phyloP scores from a whole-genome alignment of 768 basidiomycete genomes.

The Mycena haematopus region DNA sequence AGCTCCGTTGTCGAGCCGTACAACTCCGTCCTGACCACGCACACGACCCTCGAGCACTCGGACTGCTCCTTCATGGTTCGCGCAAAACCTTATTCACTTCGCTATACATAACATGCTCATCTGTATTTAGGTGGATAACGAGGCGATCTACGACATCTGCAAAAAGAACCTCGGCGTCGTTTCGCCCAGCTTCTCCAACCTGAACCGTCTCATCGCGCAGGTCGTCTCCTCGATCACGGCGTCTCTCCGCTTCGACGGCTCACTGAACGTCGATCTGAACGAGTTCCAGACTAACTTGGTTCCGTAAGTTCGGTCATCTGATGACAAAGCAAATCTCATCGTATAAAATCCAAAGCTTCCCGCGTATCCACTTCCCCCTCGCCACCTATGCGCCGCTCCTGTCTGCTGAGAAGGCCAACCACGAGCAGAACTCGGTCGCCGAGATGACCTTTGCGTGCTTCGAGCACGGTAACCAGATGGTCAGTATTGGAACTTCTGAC shows the following conservation, averaged over 20 bases:
- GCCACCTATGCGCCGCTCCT: conserved; percentile 95
- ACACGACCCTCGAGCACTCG: conserved; percentile 99
- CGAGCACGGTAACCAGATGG: conserved; percentile 97
- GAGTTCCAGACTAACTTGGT: conserved; percentile 99
- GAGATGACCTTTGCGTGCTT: conserved; percentile 99
- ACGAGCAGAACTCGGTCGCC: conserved; percentile 96
- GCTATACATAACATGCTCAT: conserved; percentile 12
- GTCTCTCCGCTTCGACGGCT: conserved; percentile 96
- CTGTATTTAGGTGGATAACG: conserved; percentile 84
- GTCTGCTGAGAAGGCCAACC: conserved; percentile 93
- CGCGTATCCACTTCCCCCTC: conserved; percentile 97
- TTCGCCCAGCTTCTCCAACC: conserved; percentile 89
- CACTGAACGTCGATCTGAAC: conserved; percentile 95
- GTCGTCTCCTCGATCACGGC: conserved; percentile 98
- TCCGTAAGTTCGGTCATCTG: conserved; percentile 64
- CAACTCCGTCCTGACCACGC: conserved; percentile 97
- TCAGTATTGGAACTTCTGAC: conserved; percentile 23
- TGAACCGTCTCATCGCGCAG: conserved; percentile 97
- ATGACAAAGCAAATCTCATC: conserved; percentile 19
- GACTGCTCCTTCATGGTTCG: conserved; percentile 99
- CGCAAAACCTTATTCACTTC: conserved; percentile 1
- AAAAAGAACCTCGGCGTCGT: conserved; percentile 89
- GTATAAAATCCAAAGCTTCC: conserved; percentile 64
- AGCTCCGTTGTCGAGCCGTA: conserved; percentile 99
- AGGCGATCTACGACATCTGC: conserved; percentile 99